Evolutionary conservation across 305 asterid genomes (phyloP), one percentile per base, ranked within the genome.

Genomic region (Euphrasia arctica): DNA sequence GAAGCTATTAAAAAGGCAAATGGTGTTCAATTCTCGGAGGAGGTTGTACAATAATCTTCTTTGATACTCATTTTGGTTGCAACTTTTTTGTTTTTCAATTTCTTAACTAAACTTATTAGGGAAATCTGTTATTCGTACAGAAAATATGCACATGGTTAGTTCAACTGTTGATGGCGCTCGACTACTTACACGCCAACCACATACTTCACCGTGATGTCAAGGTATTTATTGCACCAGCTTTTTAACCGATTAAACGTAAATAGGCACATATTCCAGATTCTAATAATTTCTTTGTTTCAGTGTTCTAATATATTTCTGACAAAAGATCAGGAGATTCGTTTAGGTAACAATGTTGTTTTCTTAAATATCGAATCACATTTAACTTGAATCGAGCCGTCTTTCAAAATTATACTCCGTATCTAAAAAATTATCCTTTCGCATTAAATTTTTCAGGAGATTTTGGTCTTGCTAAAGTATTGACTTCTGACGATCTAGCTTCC

Each of bases 171-270:
- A 68, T 85, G 95, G 99, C 99, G 10, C 96, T 94, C 61, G 93
- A 94, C 78, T 87, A 94, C 84, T 74, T 94, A 91, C 98, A 94
- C 65, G 48, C 75, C 36, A 87, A 91, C 77, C 91, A 88, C 75
- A 84, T 94, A 68, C 92, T 94, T 64, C 98, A 94, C 77, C 97
- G 99, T 31, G 99, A 94, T 79, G 99, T 94, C 72, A 94, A 94
- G 98, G 99, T 94, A 47, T 70, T 70, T 41, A 64, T 70, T 48
- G 11, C 13, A 47, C 27, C 68, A 27, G 10, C 48, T 27, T 60
- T 25, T 62, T 58, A 43, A 63, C 51, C 32, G 14, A 31, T 50
- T 65, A 49, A 22, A 18, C 29, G 52, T 60, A 45, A 59, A 61
- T 31, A 41, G 45, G 50, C 69, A 29, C 34, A 39, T 60, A 64